Percentiles rank a stretch among this genome's conserved stretches.
phyloP scores from a whole-genome alignment of 2,329 filamentous ascomycete genomes.

The Fusarium piperis region DNA sequence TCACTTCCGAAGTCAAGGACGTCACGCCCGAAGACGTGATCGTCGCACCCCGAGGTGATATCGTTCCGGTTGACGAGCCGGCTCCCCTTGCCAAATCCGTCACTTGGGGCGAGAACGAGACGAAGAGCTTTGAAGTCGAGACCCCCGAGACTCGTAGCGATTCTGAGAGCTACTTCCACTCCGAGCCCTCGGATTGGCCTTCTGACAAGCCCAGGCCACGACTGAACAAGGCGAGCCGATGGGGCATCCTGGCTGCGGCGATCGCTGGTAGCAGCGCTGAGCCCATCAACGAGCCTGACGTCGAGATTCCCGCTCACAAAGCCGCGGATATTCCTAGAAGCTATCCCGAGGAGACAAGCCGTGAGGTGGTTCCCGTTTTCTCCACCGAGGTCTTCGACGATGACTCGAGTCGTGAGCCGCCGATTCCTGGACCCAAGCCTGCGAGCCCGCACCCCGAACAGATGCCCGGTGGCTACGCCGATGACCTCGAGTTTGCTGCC shows the following conservation, averaged over 20 bases:
- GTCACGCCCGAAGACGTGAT: conserved; percentile 47
- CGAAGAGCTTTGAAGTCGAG: conserved; percentile 70
- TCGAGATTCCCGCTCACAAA: conserved; percentile 23
- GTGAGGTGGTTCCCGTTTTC: conserved; percentile 30
- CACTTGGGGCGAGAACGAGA: conserved; percentile 72
- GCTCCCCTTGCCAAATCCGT: conserved; percentile 61
- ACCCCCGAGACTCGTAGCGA: conserved; percentile 60
- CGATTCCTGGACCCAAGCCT: conserved; percentile 67
- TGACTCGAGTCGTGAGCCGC: conserved; percentile 56
- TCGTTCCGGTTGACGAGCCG: conserved; percentile 45
- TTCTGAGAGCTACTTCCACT: conserved; percentile 43
- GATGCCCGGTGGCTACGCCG: conserved; percentile 72
- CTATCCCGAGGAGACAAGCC: conserved; percentile 22
- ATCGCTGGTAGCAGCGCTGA: conserved; percentile 55
- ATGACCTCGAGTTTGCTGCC: conserved; percentile 76
- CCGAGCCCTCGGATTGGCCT: conserved; percentile 16
- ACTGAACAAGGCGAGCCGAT: conserved; percentile 55
- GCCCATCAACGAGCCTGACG: conserved; percentile 47
- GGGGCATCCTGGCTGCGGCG: conserved; percentile 64
- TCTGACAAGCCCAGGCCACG: conserved; percentile 47
- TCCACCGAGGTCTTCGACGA: conserved; percentile 45
- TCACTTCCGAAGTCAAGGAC: not conserved
- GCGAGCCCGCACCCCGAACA: conserved; percentile 56
- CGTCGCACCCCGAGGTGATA: conserved; percentile 54
- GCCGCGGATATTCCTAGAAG: conserved; percentile 23